Evolutionary conservation across 805 yeast species (phyloP).

Genomic region (Ogataea corticis): DNA sequence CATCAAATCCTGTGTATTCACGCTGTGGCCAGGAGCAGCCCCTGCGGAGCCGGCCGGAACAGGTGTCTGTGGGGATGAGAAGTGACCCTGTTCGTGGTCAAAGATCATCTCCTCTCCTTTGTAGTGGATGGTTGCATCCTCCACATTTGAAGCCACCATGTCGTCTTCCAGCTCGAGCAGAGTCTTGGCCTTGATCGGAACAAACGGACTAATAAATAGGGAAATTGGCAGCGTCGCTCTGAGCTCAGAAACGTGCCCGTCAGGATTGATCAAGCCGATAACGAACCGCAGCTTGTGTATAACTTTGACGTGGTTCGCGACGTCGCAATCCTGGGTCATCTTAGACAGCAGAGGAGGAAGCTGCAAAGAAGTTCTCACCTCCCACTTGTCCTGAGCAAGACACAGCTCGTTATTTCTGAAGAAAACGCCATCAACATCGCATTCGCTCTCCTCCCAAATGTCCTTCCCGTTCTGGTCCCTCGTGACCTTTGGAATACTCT

Average conservation of each 20-base stretch:
- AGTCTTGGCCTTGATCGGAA: slow-evolving; percentile 59
- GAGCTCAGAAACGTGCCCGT: slow-evolving; percentile 89
- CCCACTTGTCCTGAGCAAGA: slow-evolving; percentile 69
- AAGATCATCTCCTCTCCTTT: slow-evolving; percentile 31
- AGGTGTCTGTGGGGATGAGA: slow-evolving; percentile 11
- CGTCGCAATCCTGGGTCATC: slow-evolving; percentile 85
- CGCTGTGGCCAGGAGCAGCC: slow-evolving; percentile 1
- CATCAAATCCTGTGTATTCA: slow-evolving; percentile 45
- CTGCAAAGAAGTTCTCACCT: slow-evolving; percentile 55
- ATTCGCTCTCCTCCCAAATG: slow-evolving; percentile 38
- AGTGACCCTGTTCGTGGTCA: slow-evolving; percentile 19
- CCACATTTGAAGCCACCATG: slow-evolving; percentile 19
- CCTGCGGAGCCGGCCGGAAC: slow-evolving; percentile 10
- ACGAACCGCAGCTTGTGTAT: slow-evolving; percentile 86
- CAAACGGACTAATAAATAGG: slow-evolving; percentile 61
- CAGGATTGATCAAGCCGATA: slow-evolving; percentile 78
- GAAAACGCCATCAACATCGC: slow-evolving; percentile 40
- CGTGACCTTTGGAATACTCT: slow-evolving; percentile 43
- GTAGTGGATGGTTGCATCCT: slow-evolving; percentile 30
- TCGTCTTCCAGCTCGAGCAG: slow-evolving; percentile 31
- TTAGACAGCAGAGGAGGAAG: slow-evolving; percentile 73
- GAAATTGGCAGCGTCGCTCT: slow-evolving; percentile 85
- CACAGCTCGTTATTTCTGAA: slow-evolving; percentile 32
- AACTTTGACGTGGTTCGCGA: slow-evolving; percentile 69
- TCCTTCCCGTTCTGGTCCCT: slow-evolving; percentile 42